phyloP scores from a whole-genome alignment of 2,329 filamentous ascomycete species.

The Aspergillus sp. region DNA sequence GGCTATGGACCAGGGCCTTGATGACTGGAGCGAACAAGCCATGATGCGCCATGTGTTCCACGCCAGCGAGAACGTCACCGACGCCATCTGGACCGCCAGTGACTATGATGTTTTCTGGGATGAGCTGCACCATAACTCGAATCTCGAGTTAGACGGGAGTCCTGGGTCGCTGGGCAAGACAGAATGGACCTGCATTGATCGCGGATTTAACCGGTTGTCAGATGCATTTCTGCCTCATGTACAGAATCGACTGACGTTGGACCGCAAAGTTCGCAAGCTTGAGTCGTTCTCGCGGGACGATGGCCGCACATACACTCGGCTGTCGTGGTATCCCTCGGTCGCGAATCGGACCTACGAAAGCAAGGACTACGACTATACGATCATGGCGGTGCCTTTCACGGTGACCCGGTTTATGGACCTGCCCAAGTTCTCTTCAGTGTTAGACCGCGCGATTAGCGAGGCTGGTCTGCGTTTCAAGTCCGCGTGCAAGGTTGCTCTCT shows the following conservation, averaged over 20 bases:
- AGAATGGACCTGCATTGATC: slow-evolving; percentile 29
- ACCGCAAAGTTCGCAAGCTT: slow-evolving; percentile 23
- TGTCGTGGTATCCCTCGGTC: slow-evolving; percentile 23
- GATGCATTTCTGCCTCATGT: slow-evolving; percentile 36
- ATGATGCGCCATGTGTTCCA: slow-evolving; percentile 33
- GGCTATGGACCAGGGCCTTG: slow-evolving; percentile 22
- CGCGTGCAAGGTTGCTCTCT: slow-evolving; percentile 32
- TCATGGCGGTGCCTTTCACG: slow-evolving; percentile 39
- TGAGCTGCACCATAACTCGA: slow-evolving; percentile 33
- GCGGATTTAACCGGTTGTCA: slow-evolving; percentile 34
- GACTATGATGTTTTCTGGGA: slow-evolving; percentile 37
- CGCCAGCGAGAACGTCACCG: slow-evolving; percentile 37
- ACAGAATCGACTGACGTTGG: slow-evolving; percentile 19
- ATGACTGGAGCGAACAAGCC: slow-evolving; percentile 25
- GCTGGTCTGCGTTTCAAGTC: slow-evolving; percentile 29
- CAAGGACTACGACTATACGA: slow-evolving; percentile 38
- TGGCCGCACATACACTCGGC: slow-evolving; percentile 10
- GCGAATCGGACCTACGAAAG: slow-evolving; percentile 22
- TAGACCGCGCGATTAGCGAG: slow-evolving; percentile 22
- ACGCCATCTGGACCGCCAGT: slow-evolving; percentile 29
- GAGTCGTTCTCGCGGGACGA: slow-evolving; percentile 12
- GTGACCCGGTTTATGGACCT: slow-evolving; percentile 38
- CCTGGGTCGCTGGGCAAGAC: slow-evolving; percentile 22
- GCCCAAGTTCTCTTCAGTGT: slow-evolving; percentile 31
- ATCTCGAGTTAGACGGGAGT: slow-evolving; percentile 29